Evolutionary conservation across 2,329 filamentous ascomycete genomes (phyloP), one percentile per base, ranked within the genome.

Genomic region (Phaeosphaeriaceae sp.): DNA sequence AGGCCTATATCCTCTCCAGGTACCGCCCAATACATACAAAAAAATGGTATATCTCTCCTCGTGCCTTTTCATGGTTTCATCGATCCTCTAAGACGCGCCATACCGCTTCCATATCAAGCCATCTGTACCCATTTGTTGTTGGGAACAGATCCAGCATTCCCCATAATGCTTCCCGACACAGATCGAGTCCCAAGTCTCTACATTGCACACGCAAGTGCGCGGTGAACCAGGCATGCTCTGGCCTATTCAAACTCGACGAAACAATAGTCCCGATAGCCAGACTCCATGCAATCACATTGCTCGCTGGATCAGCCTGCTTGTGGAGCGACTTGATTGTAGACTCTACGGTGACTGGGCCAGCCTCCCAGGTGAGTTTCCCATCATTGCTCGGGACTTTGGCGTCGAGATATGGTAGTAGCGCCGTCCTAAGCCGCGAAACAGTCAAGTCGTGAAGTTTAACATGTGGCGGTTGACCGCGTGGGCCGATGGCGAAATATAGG

Each of bases 191-290:
- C 23, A 17, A 19, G 6, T 19, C 47, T 19, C 22, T 24, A 43
- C 11, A 43, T 10, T 66, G 60, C n/a, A 56, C 15, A 19, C 54
- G 52, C 23, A 70, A 62, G 10, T 63, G 61, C 1, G 48, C 59
- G 21, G 58, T 61, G 52, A 67, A 69, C 66, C 67, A 70, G 6
- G 42, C 28, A 43, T 66, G 49, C 42, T 67, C 64, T 19, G 67
- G 64, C 15, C 55, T 47, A 11, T 56, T 24, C 2, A 63, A 19
- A 17, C 55, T 40, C 4, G 60, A 51, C 11, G 67, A 61, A n/a
- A 64, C 54, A 6, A 70, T 49, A 15, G 61, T 66, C 6, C 66
- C 67, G 10, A 69, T 54, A 23, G 58, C 59, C 2, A 70, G 50
- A 11, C 54, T 60, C 67, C 67, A 70, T 0, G 59, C 57, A 13